Evolutionary conservation across 768 basidiomycete species (phyloP).

Genomic region (Cyclocybe aegerita): DNA sequence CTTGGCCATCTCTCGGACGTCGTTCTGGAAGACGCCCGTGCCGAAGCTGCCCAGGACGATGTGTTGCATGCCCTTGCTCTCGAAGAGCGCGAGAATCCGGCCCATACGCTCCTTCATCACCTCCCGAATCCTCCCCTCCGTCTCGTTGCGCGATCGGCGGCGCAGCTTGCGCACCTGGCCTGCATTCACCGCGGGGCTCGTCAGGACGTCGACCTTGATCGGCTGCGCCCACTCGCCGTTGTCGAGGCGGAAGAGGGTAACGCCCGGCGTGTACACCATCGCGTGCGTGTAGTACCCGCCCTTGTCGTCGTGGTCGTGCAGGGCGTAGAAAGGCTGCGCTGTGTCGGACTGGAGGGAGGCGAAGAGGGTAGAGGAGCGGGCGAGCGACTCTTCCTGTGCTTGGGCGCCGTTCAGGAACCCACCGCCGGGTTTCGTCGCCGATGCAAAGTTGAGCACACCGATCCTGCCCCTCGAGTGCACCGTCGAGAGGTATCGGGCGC

Average conservation of each 20-base stretch:
- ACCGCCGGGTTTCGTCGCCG: conserved; percentile 66
- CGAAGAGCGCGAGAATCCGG: conserved; percentile 63
- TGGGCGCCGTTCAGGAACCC: conserved; percentile 65
- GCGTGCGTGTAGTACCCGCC: conserved; percentile 71
- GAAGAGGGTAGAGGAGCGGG: conserved; percentile 73
- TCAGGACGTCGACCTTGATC: conserved; percentile 60
- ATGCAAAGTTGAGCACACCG: conserved; percentile 74
- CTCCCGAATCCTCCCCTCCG: conserved; percentile 36
- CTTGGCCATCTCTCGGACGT: conserved; percentile 52
- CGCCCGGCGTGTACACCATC: conserved; percentile 69
- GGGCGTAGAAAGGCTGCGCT: conserved; percentile 58
- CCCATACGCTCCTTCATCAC: conserved; percentile 74
- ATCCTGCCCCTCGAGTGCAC: conserved; percentile 27
- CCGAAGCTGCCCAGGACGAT: conserved; percentile 76
- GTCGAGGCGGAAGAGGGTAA: conserved; percentile 64
- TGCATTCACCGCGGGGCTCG: conserved; percentile 74
- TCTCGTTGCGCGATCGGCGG: not conserved
- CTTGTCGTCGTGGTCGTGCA: conserved; percentile 48
- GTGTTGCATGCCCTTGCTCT: conserved; percentile 55
- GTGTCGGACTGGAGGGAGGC: conserved; percentile 54
- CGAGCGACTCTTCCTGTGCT: conserved; percentile 68
- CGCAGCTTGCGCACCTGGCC: conserved; percentile 25
- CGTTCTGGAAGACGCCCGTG: conserved; percentile 75
- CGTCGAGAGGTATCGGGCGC: conserved; percentile 39
- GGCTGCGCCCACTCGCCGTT: conserved; percentile 54